Base-by-base conservation (phyloP, 345 rosid genomes). In the Alliaria petiolata region DNA sequence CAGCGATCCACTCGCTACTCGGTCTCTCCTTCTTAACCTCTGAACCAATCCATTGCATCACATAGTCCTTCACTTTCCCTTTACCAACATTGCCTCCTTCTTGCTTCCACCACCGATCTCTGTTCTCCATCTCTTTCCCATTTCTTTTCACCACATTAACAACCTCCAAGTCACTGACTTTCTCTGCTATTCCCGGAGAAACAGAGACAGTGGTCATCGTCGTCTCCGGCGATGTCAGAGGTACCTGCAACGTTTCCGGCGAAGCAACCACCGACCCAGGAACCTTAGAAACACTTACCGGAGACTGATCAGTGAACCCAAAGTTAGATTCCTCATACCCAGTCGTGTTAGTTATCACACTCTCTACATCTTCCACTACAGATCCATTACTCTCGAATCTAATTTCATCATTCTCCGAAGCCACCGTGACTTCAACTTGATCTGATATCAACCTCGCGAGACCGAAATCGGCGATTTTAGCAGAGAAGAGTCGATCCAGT, bases 41-140 rank as follows among this genome's bases (percentile, higher is more conserved):
- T 1, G 86, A 82, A 31, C 97, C 98, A 77, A 93, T 86, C 98
- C 98, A 93, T 47, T 93, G 89, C 85, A 76, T 87, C 72, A 90
- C 98, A 74, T 91, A 87, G 25, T 93, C 97, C 70, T 91, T 91
- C 80, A 84, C 87, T 54, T 61, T 73, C 39, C 80, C 92, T 31
- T 72, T 61, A 57, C 81, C 85, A 39, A 25, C 74, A 25, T 63
- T 69, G 47, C 65, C 78, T 8, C 65, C 78, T 8, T 84, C 85
- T 73, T 85, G 96, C 67, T 86, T 89, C 92, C 87, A 77, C 92
- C 86, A 86, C 88, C 89, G 80, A 69, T 82, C 86, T 70, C 63
- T 80, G 17, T 79, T 80, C 81, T 72, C 78, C 38, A 62, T 19
- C 20, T 67, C 84, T 62, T 76, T 78, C 13, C 77, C 61, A 33